Conservation (phyloP, 345 rosid species). For the Gossypium sturtianum region DNA sequence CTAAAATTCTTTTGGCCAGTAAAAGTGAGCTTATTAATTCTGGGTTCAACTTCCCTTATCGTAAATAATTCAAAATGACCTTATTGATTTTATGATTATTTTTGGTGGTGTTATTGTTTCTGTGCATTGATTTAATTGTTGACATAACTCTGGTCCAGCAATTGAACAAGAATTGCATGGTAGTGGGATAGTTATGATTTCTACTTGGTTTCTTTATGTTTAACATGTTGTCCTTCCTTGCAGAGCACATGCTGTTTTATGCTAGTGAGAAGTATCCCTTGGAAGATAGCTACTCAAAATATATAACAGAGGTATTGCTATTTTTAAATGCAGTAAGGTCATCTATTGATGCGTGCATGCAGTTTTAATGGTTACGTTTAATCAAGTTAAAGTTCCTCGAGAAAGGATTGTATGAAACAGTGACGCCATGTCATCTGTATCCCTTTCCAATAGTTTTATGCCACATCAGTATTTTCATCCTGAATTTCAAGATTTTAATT, state of each 20-base stretch:
- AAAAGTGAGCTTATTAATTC: background rate
- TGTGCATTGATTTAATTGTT: background rate
- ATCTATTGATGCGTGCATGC: background rate
- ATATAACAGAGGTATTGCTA: background rate
- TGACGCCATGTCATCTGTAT: too few species aligned
- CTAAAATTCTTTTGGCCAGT: background rate
- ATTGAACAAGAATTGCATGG: background rate
- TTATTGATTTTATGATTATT: background rate
- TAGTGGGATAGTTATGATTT: background rate
- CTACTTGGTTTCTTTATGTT: background rate
- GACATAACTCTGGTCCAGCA: background rate
- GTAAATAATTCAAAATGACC: background rate
- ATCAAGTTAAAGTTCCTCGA: background rate
- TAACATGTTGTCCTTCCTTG: background rate
- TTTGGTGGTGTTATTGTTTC: background rate
- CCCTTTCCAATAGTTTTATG: too few species aligned
- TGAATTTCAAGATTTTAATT: too few species aligned
- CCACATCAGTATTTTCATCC: too few species aligned
- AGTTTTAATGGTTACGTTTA: background rate
- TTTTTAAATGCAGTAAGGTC: background rate
- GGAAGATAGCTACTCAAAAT: slow-evolving; percentile 71
- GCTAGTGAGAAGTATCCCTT: slow-evolving; percentile 81
- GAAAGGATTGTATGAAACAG: too few species aligned
- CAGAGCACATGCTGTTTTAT: slow-evolving; percentile 95
- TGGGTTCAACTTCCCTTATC: background rate